phyloP scores from a whole-genome alignment of 75 land plant genomes.

The Selaginella tamariscina region DNA sequence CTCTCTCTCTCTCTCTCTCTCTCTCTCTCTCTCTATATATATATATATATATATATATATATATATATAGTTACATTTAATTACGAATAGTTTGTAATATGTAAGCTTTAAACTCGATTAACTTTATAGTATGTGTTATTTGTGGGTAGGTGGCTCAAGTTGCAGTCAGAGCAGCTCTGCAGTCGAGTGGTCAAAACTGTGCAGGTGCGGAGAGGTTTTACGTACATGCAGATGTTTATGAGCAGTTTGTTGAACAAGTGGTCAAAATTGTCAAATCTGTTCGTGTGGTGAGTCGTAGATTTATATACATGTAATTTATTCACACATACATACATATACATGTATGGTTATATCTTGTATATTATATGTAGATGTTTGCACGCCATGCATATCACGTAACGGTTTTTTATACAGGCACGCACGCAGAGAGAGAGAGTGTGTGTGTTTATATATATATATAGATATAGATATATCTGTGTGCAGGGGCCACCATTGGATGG shows the following conservation, averaged over 20 bases:
- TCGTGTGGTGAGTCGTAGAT: constrained; percentile 53
- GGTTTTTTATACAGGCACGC: no score
- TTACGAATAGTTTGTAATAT: background rate
- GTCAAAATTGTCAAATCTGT: constrained; percentile 61
- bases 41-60: no score
- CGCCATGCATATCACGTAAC: no score
- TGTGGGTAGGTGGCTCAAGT: constrained; percentile 63
- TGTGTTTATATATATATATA: no score
- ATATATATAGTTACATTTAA: no score
- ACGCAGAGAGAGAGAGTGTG: no score
- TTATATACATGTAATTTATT: no score
- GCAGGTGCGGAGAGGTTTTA: constrained; percentile 95
- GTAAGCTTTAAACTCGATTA: background rate
- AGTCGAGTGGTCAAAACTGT: constrained; percentile 94
- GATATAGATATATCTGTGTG: background rate
- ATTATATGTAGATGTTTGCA: no score
- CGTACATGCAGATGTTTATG: constrained; percentile 57
- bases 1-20: no score
- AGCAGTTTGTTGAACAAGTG: constrained; percentile 54
- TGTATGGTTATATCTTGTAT: no score
- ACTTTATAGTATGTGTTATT: background rate
- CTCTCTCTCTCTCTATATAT: no score
- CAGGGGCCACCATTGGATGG: constrained; percentile 81
- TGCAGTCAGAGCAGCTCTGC: constrained; percentile 67
- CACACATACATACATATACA: no score